phyloP scores from a whole-genome alignment of 371 early-diverging fungal genomes.

The Amoeboaphelidium occidentale region DNA sequence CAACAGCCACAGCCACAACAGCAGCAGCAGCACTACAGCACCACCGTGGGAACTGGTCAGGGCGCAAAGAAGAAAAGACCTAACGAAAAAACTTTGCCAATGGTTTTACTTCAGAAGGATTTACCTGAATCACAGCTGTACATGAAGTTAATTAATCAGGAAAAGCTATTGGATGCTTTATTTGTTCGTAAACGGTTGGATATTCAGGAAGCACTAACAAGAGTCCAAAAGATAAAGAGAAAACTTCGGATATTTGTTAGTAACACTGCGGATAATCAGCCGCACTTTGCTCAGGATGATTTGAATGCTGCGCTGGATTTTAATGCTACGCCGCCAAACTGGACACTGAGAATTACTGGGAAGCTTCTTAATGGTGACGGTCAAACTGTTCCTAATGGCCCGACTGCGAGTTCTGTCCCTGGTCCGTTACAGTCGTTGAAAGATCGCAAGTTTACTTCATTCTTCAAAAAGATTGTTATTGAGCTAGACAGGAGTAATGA shows the following conservation, averaged over 20 bases:
- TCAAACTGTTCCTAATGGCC: background rate
- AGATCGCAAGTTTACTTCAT: conserved; percentile 44
- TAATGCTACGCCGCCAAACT: conserved; percentile 37
- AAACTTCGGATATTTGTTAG: conserved; percentile 70
- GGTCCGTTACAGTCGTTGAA: background rate
- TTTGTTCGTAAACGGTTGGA: conserved; percentile 70
- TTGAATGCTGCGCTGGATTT: conserved; percentile 11
- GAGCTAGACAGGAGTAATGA: conserved; percentile 55
- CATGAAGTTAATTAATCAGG: conserved; percentile 52
- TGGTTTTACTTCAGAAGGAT: too few species aligned
- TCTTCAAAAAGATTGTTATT: conserved; percentile 48
- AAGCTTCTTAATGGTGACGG: conserved; percentile 39
- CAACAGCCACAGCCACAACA: too few species aligned
- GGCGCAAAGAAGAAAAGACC: background rate
- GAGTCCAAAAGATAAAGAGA: conserved; percentile 42
- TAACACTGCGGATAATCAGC: conserved; percentile 51
- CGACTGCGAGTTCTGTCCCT: conserved; percentile 4
- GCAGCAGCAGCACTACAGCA: too few species aligned
- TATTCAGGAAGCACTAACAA: conserved; percentile 53
- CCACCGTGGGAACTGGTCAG: background rate
- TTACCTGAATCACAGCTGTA: conserved; percentile 79
- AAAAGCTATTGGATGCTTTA: conserved; percentile 61
- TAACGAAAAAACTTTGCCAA: background rate
- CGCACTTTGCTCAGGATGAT: conserved; percentile 1
- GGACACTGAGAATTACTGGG: conserved; percentile 83